A percentile compares a stretch with the other conserved stretches of the same genome.
Conservation (phyloP, 257 asterid genomes). For the Paraleonurus japonicus region DNA sequence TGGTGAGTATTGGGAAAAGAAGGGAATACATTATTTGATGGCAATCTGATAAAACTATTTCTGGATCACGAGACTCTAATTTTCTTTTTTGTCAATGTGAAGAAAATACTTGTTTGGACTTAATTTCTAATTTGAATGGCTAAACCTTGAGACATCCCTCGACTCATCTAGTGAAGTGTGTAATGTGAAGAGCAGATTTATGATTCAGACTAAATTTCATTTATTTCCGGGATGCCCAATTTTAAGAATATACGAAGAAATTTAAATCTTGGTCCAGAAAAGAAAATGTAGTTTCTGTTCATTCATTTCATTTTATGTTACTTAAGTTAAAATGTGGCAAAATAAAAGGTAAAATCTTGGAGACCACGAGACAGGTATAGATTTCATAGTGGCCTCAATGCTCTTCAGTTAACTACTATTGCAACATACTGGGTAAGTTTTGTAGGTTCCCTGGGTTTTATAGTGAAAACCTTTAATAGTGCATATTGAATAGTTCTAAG, state of each 20-base stretch:
- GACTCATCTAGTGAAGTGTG: not conserved
- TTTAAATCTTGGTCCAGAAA: not conserved
- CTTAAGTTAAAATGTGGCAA: not conserved
- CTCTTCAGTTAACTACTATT: not conserved
- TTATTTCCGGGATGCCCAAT: not conserved
- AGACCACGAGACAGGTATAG: not conserved
- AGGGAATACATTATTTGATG: constrained; percentile 38
- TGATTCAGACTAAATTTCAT: too few relatives aligned
- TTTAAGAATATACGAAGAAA: not conserved
- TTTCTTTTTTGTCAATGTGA: not conserved
- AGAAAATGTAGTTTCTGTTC: not conserved
- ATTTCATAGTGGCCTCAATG: not conserved
- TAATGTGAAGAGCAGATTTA: not conserved
- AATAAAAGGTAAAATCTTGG: not conserved
- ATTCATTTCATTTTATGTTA: not conserved
- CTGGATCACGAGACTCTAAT: not conserved
- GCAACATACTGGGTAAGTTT: not conserved
- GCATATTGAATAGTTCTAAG: not conserved
- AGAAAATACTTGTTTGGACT: not conserved
- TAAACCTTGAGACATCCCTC: not conserved
- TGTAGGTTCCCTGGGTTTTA: not conserved
- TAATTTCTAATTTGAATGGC: not conserved
- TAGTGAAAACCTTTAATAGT: too few relatives aligned
- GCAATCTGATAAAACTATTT: constrained; percentile 24
- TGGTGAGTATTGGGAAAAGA: constrained; percentile 19